These are phyloP conservation scores for Syzygium jambos DNA, from an alignment of 345 rosid genomes.

Conservation along the genomic window DNA sequence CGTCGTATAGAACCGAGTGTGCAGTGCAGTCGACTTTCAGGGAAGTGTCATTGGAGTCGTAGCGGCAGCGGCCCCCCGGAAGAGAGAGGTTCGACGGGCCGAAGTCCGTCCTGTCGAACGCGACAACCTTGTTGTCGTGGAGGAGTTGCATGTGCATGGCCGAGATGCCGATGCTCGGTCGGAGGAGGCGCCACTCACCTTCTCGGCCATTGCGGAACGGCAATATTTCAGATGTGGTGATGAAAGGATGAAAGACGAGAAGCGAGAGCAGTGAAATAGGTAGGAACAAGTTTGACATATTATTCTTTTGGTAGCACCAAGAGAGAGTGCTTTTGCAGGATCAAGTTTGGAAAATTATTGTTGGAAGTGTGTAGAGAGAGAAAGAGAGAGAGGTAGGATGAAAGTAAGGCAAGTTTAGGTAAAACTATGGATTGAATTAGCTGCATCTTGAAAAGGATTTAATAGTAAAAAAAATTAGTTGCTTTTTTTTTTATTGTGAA, in stretches of 20 bases:
- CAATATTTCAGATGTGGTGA: neutral
- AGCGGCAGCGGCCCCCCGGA: slow-evolving; percentile 33
- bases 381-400: neutral
- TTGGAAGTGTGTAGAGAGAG: neutral
- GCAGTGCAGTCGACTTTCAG: slow-evolving; percentile 65
- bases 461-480: neutral
- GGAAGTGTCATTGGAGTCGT: slow-evolving; percentile 24
- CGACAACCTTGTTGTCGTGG: slow-evolving; percentile 56
- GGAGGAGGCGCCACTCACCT: slow-evolving; percentile 53
- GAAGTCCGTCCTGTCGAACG: slow-evolving; percentile 77
- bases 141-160: slow-evolving; percentile 96
- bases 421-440: neutral
- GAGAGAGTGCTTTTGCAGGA: neutral
- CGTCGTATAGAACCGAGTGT: slow-evolving; percentile 69
- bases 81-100: slow-evolving; percentile 71
- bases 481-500: neutral
- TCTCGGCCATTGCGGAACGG: neutral
- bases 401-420: neutral
- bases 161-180: slow-evolving; percentile 58
- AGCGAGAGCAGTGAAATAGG: slow-evolving; percentile 5
- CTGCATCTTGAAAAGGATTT: neutral
- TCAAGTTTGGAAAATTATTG: neutral
- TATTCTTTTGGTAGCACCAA: neutral
- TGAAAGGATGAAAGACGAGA: neutral
- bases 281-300: slow-evolving; percentile 8